Evolutionary conservation across 441 rosid species (phyloP), one percentile per base, ranked within the genome.

Genomic region (Adansonia gregorii): DNA sequence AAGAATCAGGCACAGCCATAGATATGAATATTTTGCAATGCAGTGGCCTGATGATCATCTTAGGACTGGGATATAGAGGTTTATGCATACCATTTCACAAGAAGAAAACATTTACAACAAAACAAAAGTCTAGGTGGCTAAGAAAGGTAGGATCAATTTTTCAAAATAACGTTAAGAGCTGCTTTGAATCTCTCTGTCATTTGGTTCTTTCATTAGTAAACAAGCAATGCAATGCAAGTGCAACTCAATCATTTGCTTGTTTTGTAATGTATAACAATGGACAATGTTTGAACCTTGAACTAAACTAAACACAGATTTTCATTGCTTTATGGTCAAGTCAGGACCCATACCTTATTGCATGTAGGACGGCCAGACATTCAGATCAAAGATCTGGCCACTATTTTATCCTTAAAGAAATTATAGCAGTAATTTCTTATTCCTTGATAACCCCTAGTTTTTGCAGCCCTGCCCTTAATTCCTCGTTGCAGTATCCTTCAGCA

Each of bases 371-470:
- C 6, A 46, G 46, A 67, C 19, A 39, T 27, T 24, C 35, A 27
- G 35, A 27, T 45, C 3, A 55, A 39, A 66, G 12, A 7, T 51
- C 55, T 24, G 54, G 9, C 35, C 56, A 10, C 39, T 22, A 51
- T 49, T 70, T 70, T 19, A 70, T 14, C 43, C 17, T 24, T 49
- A 24, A 51, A 1, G 14, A 48, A 69, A 22, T 48, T 45, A 41
- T 2, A 22, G 2, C 24, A 10, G 31, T 17, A 45, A 54, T 71
- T 58, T 12, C 10, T 76, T 75, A 81, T 15, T 39, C 77, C 74
- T 77, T 76, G 0, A 89, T 72, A 61, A 93, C 60, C 49, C 89
- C 93, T 48, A 89, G 84, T 76, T 85, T 88, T 74, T 72, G 83
- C 82, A 93, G 46, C 43, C 95, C 80, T 45, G 74, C 75, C 77